Evolutionary conservation across 2,329 filamentous ascomycete species (phyloP), one percentile per base, ranked within the genome.

Genomic region (Penicillium italicum): DNA sequence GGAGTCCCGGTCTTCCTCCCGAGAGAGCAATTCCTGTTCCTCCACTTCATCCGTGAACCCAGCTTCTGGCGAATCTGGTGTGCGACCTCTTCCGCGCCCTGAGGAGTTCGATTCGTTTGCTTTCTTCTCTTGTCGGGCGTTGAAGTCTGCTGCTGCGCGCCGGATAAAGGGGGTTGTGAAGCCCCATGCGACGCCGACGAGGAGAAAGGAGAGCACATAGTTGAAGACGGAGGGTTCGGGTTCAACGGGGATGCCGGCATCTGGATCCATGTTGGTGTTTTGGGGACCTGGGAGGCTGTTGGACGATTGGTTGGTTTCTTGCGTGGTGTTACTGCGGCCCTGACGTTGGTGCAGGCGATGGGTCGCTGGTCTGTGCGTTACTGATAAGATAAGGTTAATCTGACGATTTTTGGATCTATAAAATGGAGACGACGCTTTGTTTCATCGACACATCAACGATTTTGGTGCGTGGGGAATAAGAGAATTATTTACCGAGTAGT

Each of bases 141-240:
- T 83, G 76, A 94, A 91, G 58, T 86, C 82, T 46, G 88, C 82
- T 2, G 93, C 92, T 10, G 93, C 93, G 59, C 85, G 84, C 24
- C 92, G 87, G 80, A 97, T 96, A 78, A 97, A 97, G 53, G 88
- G 87, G 20, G 91, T 96, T 1, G 91, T 96, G 65, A 96, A 85
- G 49, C 92, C 93, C 93, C 93, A 97, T 63, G 91, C 92, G 24
- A 94, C 79, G 50, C 92, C 91, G 63, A 97, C 92, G 57, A 96
- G 85, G 51, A 97, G 81, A 79, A 97, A 97, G 64, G 90, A 90
- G 56, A 93, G 80, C 60, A 94, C 81, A 80, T 94, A 96, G 77
- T 91, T 92, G 77, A 95, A 80, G 61, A 74, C 63, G 6, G 77
- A 76, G 28, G 73, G 72, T 14, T 67, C 55, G 9, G 62, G 47